Percentiles rank a stretch among this genome's conserved stretches.
phyloP scores from a whole-genome alignment of 78 protist species.

The Blattamonas nauphoetae region DNA sequence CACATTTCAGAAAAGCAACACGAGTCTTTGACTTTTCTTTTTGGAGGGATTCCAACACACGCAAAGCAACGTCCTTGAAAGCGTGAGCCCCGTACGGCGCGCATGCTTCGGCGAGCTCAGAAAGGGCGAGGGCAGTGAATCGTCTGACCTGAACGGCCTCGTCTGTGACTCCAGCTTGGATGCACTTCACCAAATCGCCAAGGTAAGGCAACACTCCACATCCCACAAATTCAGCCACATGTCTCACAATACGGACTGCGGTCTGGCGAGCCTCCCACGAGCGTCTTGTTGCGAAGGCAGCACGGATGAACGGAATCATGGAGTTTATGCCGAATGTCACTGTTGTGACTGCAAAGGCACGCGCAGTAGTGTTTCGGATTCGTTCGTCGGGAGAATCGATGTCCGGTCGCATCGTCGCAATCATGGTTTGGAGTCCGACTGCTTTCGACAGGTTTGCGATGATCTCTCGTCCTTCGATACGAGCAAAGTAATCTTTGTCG shows the following conservation, averaged over 20 bases:
- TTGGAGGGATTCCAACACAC: conserved; percentile 75
- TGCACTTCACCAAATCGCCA: conserved; percentile 64
- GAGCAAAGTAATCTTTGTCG: conserved; percentile 91
- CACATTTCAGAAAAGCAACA: conserved; percentile 92
- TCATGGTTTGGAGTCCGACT: conserved; percentile 95
- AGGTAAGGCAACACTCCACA: conserved; percentile 91
- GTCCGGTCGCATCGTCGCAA: conserved; percentile 91
- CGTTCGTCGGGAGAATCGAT: conserved; percentile 80
- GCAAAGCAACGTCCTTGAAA: conserved; percentile 80
- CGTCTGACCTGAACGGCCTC: conserved; percentile 75
- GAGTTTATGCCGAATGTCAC: conserved; percentile 89
- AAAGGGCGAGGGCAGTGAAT: conserved; percentile 83
- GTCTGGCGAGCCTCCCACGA: conserved; percentile 95
- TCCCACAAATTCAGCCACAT: conserved; percentile 91
- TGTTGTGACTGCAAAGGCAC: conserved; percentile 95
- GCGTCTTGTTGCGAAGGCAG: conserved; percentile 83
- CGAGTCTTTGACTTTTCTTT: conserved; percentile 73
- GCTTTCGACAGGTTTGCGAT: conserved; percentile 93
- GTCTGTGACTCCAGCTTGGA: conserved; percentile 59
- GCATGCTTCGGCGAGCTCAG: conserved; percentile 94
- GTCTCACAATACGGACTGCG: conserved; percentile 86
- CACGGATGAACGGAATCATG: conserved; percentile 88
- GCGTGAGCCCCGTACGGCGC: conserved; percentile 93
- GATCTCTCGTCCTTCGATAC: conserved; percentile 94
- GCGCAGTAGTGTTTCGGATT: conserved; percentile 95